Base-by-base conservation (phyloP, 768 basidiomycete species). In the Paxillus ammoniavirescens region DNA sequence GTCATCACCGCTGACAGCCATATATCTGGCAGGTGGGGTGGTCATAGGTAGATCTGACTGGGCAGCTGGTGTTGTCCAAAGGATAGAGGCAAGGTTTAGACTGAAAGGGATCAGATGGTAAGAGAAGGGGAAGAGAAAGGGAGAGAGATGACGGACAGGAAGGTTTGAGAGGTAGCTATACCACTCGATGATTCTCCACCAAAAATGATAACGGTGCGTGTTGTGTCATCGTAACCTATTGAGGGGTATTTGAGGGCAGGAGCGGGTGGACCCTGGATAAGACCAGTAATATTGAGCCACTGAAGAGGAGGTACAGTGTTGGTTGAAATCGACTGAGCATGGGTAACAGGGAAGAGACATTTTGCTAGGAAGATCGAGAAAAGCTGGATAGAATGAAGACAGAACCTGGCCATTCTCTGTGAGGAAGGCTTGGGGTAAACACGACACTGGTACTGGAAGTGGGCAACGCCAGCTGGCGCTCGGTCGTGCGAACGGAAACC, bases 161-260 rank as follows among this genome's bases (percentile, higher is more conserved):
- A 87, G 1, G 89, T 91, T 57, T 81, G 75, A 1, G 79, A 79
- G 64, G 82, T 83, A 44, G 77, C 74, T 28, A 87, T 75, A 10
- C 86, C 84, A 55, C 79, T 79, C 51, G 80, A 74, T 5, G 88
- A 86, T 70, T 89, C 79, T 44, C 89, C 89, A 47, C 89, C 89
- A 62, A 90, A 91, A 49, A 91, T 77, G 59, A 91, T 73, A 49
- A 91, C 68, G 9, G 77, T 78, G 47, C 82, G 80, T 60, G 79
- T 80, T 35, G 38, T 53, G 59, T 66, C 69, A 61, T 74, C 69
- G 63, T 74, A 78, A 13, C 87, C 90, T 58, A 92, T 83, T 33
- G 85, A 77, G 7, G 87, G 82, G 61, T 88, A 84, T 67, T 82
- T 86, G 58, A 91, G 75, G 7, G 84, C 83, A 7, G 87, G 82